Evolutionary conservation across 768 basidiomycete species (phyloP).

Genomic region (Boletus vinaceobasis): DNA sequence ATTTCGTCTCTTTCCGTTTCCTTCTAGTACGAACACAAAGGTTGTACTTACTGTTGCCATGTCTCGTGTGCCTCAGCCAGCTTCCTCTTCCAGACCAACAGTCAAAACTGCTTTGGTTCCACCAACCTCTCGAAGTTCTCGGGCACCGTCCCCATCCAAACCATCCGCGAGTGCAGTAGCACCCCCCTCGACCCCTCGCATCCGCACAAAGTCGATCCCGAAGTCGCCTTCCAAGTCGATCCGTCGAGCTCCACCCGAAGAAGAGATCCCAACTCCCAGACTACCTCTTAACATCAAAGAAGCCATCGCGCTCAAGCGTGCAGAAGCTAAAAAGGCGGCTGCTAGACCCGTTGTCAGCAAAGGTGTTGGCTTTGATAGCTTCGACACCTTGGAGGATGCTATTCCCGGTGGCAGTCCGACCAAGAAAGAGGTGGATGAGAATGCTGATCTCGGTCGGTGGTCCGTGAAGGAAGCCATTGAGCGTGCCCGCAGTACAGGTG

Average conservation of each 20-base stretch:
- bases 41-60: constrained; percentile 19
- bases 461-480: constrained; percentile 74
- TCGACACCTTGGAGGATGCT: constrained; percentile 49
- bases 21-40: constrained; percentile 5
- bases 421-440: constrained; percentile 42
- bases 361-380: constrained; percentile 31
- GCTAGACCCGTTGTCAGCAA: constrained; percentile 23
- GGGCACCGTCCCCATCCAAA: constrained; percentile 30
- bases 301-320: constrained; percentile 74
- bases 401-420: constrained; percentile 29
- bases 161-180: constrained; percentile 26
- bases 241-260: constrained; percentile 23
- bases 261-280: constrained; percentile 31
- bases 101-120: constrained; percentile 27
- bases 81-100: constrained; percentile 32
- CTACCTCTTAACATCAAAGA: constrained; percentile 58
- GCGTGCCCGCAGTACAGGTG: constrained; percentile 74
- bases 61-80: constrained; percentile 40
- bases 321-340: constrained; percentile 66
- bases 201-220: constrained; percentile 37
- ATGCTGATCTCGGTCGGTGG: constrained; percentile 55
- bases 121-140: constrained; percentile 28
- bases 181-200: constrained; percentile 28
- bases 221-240: constrained; percentile 32
- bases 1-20: neutral